A percentile compares a stretch with the other conserved stretches of the same genome.
phyloP scores from a whole-genome alignment of 1,284 basidiomycete genomes.

The Ceratobasidium sp. region DNA sequence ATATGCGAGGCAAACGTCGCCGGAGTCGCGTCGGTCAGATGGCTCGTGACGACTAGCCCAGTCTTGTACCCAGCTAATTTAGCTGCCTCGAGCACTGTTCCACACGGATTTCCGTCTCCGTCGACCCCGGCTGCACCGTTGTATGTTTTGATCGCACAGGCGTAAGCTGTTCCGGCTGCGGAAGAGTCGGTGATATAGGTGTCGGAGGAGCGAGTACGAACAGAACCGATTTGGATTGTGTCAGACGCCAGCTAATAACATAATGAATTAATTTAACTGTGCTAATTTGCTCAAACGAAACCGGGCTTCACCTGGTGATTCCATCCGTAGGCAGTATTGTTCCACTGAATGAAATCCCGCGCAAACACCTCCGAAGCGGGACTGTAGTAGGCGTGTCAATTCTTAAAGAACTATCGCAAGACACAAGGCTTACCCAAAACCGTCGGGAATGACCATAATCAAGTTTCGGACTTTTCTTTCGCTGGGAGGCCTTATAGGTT shows the following conservation, averaged over 20 bases:
- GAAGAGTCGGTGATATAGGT: slow-evolving; percentile 57
- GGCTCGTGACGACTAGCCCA: slow-evolving; percentile 54
- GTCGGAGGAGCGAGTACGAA: slow-evolving; percentile 54
- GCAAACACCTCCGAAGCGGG: too few relatives aligned
- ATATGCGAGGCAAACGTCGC: slow-evolving; percentile 54
- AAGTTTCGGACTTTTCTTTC: too few relatives aligned
- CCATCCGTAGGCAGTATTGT: too few relatives aligned
- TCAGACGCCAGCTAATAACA: slow-evolving; percentile 45
- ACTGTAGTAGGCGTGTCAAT: too few relatives aligned
- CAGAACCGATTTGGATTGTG: slow-evolving; percentile 53
- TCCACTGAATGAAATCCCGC: too few relatives aligned
- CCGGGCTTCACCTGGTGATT: too few relatives aligned
- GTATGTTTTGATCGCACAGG: slow-evolving; percentile 53
- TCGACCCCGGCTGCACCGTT: slow-evolving; percentile 56
- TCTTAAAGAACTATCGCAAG: too few relatives aligned
- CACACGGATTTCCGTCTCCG: slow-evolving; percentile 54
- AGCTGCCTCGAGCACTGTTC: slow-evolving; percentile 55
- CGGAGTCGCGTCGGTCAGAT: slow-evolving; percentile 56
- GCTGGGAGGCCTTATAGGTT: too few relatives aligned
- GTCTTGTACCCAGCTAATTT: slow-evolving; percentile 54
- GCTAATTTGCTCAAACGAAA: too few relatives aligned
- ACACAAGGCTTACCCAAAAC: too few relatives aligned
- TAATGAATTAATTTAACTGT: too few relatives aligned
- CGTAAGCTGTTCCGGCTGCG: slow-evolving; percentile 55
- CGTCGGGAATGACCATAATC: too few relatives aligned